Base-by-base conservation (phyloP, 2,329 filamentous ascomycete genomes). In the Penicillium sp. region DNA sequence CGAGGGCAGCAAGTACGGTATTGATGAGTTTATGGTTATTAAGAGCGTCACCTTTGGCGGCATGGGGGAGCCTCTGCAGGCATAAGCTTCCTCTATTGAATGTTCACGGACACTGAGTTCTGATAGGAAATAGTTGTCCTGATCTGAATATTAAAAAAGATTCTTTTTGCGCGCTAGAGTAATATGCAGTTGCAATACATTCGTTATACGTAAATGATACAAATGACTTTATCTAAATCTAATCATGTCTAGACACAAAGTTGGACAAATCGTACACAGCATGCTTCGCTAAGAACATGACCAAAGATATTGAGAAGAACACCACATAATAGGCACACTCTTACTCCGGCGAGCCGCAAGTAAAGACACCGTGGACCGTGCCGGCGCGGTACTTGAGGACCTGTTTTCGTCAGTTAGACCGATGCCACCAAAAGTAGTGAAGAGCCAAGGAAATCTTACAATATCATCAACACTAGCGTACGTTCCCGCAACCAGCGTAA, bases 1-100 rank as follows among this genome's bases (percentile, higher is more conserved):
- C 40, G 90, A 94, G 71, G 89, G 89, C 8, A 87, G 86, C 57
- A 81, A 84, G 69, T 88, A 91, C 54, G 89, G 89, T 14, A 84
- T 91, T 55, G 82, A 85, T 13, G 89, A 92, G 73, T 92, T 90
- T 68, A 79, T 86, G 66, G 74, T 82, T 38, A 87, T 87, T 58
- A 92, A 92, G 79, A 88, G 81, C 66, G 75, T 86, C 41, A 81
- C 81, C 2, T 73, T 87, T 54, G 85, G 85, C 14, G 84, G 84
- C 0, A 85, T 85, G 73, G 80, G 81, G 4, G 73, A 78, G 62
- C 76, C 81, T 24, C 65, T 86, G 43, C 81, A 86, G 62, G 75
- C 61, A 35, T 71, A 61, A 61, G 44, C 43, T 46, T 51, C 45
- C 30, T 48, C 31, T 48, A 31, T 35, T 14, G 9, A 38, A 11